Evolutionary conservation across 2,329 filamentous ascomycete genomes (phyloP), one percentile per base, ranked within the genome.

Genomic region (Pseudonectria foliicola): DNA sequence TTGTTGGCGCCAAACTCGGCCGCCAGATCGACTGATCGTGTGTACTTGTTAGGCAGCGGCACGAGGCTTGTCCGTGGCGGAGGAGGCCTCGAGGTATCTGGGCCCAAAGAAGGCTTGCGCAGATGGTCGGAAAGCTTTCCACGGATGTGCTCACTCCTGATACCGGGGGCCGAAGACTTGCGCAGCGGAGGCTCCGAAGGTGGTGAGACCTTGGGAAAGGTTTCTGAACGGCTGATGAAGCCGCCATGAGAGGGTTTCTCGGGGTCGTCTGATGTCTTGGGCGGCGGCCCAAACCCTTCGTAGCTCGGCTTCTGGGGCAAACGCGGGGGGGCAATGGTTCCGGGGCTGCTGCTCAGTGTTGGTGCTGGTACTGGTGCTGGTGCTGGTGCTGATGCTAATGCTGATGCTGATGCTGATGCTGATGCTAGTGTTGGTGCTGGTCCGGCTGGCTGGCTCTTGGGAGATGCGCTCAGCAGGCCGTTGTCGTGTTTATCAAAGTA

Each of bases 1-100:
- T 82, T 82, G 24, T 73, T 69, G 15, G 67, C 56, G 10, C 76
- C 76, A 44, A 80, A 80, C 38, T 80, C 77, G 23, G 66, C 68
- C 2, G 70, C 73, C 7, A 80, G 61, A 46, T 80, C 74, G 27
- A 80, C 65, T 3, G 68, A 64, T 6, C 50, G 58, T 2, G 49
- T 52, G 29, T 61, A 60, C 10, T 60, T 60, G 13, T 55, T 68
- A 25, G 44, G 57, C 2, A 67, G 63, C 3, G 61, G 64, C 18
- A 73, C 53, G 7, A 70, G 48, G 35, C 66, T 72, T 15, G 62
- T 71, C 11, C 71, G 65, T 6, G 73, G 73, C 2, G 73, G 73
- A 3, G 73, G 73, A 5, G 62, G 59, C 23, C 72, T 63, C 4
- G 72, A 66, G 3, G 68, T 72, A 34, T 73, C 71, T 1, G 65